Evolutionary conservation across 306 rosid species (phyloP), one percentile per base, ranked within the genome.

Genomic region (Pueraria montana): DNA sequence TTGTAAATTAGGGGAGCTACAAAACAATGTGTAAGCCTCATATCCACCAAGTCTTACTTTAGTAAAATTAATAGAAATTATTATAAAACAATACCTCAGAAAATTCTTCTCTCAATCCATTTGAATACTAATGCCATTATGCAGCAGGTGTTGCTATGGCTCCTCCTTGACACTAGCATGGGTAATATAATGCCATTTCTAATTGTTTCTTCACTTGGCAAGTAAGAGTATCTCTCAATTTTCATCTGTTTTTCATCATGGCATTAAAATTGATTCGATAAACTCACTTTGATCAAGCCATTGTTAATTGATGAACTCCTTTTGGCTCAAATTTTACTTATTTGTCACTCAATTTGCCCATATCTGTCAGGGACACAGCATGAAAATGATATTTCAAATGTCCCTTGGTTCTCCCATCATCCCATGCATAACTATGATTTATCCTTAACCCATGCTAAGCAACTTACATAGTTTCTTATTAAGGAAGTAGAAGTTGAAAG

Each of bases 231-330:
- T 75, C 32, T 58, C 43, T 61, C 30, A 9, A 65, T 20, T 32
- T 38, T 32, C 12, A 78, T 66, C 10, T 59, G 5, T 1, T 79
- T 59, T 71, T 18, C 53, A 13, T 30, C 59, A 17, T 13, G 18
- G 4, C 59, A 38, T 40, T 20, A 74, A 63, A 65, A 34, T 64
- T 50, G 26, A 73, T 49, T 70, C 42, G 68, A 36, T 73, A 26
- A 48, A 45, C 74, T 14, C 63, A 68, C 49, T 34, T 72, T 49
- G 65, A 4, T 36, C 6, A 6, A 42, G 59, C 36, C 38, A 49
- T 2, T 46, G 12, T 36, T 81, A 46, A 65, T 78, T 45, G n/a
- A 77, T 43, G 4, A 77, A 80, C 13, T 21, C 79, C 36, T 81
- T 46, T 49, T 46, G 80, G 58, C 55, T 62, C 9, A 72, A 49